Conservation (phyloP, 164 flowering plant species). For the Vitis rotundifolia region DNA sequence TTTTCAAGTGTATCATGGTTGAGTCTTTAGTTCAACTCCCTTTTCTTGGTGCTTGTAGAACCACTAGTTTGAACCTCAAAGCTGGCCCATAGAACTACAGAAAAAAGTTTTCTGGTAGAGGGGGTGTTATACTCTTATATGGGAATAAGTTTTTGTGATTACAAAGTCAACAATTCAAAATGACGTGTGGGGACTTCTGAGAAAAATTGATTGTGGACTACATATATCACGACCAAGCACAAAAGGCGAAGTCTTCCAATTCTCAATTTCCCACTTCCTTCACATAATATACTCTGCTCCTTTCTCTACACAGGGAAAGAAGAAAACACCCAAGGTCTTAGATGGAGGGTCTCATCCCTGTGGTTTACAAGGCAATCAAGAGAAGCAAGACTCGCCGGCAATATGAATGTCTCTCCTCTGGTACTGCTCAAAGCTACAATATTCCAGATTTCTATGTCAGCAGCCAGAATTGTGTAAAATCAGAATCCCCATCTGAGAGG, state of each 20-base stretch:
- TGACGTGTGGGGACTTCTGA: not conserved
- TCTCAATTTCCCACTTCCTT: too few relatives aligned
- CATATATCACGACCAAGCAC: not conserved
- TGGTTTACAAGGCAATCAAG: slow-evolving; percentile 35
- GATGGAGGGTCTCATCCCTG: slow-evolving; percentile 47
- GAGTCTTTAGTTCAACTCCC: too few relatives aligned
- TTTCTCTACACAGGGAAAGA: not conserved
- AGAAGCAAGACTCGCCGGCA: slow-evolving; percentile 27
- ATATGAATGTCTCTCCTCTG: slow-evolving; percentile 33
- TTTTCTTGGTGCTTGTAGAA: too few relatives aligned
- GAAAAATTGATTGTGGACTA: not conserved
- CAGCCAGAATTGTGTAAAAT: not conserved
- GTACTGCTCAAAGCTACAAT: slow-evolving; percentile 9
- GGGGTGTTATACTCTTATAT: too few relatives aligned
- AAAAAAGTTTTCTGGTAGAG: too few relatives aligned
- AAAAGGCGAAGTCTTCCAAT: not conserved
- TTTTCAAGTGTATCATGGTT: too few relatives aligned
- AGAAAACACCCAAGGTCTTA: not conserved
- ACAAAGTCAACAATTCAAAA: too few relatives aligned
- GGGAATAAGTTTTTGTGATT: too few relatives aligned
- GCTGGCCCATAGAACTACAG: too few relatives aligned
- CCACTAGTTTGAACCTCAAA: too few relatives aligned
- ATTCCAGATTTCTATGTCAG: slow-evolving; percentile 17
- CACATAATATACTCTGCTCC: not conserved
- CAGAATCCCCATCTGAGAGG: not conserved